Base-by-base conservation (phyloP, 805 yeast species). In the Cephaloascus fragrans region DNA sequence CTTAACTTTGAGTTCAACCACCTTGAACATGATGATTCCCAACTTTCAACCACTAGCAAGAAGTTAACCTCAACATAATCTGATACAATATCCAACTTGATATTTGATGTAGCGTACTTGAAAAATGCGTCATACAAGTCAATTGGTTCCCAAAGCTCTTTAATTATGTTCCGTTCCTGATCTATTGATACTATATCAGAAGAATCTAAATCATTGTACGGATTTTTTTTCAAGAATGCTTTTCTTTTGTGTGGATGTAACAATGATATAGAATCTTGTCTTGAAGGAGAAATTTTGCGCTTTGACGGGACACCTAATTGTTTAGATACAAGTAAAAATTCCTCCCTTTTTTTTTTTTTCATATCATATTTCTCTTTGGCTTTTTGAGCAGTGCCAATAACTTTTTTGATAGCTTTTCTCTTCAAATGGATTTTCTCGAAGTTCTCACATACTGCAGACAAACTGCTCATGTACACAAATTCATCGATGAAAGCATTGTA, bases 401-500 rank as follows among this genome's bases (percentile, higher is more conserved):
- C 46, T 18, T 46, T 56, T 19, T 41, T 44, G 3, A 78, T 47
- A 1, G 52, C 40, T 2, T 35, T 44, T 17, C 38, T 46, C 42
- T 64, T 67, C 19, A 75, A 37, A 2, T 47, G 48, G 6, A 39
- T 48, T 1, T 57, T 46, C 34, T 69, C 52, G 34, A 64, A 52
- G 1, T 43, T 26, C n/a, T 62, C 69, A 0, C 93, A 83, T 35
- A 59, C 55, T 2, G 62, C 51, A 20, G 70, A 70, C 33, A 70
- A 48, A 0, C 63, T 55, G 3, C 59, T 53, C 31, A 70, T 54
- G 47, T 67, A 75, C 0, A 74, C 51, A 31, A 71, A 62, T 45
- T 83, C 89, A 34, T 72, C 67, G 33, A 84, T 49, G 47, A 83
- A 80, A 0, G 89, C 84, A 15, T 55, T 50, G 44, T 62, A 81